phyloP scores from a whole-genome alignment of 257 asterid species.

The Linderniella brevidens region DNA sequence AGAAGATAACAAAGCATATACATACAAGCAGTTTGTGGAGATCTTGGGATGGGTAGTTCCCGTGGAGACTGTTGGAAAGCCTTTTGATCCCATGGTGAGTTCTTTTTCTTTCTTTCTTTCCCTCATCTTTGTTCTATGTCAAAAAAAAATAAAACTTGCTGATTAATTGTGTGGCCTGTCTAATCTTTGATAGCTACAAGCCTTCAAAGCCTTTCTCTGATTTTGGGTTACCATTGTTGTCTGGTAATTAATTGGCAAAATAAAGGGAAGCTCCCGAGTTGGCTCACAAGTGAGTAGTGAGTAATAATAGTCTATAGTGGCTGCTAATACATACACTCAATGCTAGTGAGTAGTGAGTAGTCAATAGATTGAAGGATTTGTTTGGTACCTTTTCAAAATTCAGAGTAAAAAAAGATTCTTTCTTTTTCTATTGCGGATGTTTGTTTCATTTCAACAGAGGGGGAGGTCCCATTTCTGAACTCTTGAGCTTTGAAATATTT shows the following conservation, averaged over 20 bases:
- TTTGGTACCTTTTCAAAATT: too few species aligned
- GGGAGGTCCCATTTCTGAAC: too few species aligned
- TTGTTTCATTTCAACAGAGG: too few species aligned
- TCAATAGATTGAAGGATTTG: too few species aligned
- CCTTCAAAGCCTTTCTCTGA: constrained; percentile 9
- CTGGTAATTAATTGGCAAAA: constrained; percentile 30
- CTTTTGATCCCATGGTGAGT: constrained; percentile 72
- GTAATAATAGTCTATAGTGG: neutral
- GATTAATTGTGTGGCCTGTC: neutral
- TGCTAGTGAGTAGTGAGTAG: constrained; percentile 16
- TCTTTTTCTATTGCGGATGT: too few species aligned
- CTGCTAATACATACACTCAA: constrained; percentile 11
- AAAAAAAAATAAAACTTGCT: neutral
- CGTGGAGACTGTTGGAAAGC: constrained; percentile 51
- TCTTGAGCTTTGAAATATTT: too few species aligned
- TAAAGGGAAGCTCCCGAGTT: constrained; percentile 65
- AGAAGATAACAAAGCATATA: constrained; percentile 64
- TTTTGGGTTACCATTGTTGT: constrained; percentile 5
- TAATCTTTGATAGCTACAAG: neutral
- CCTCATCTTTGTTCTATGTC: neutral
- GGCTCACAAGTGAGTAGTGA: constrained; percentile 36
- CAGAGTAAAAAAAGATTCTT: too few species aligned
- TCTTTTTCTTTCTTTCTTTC: neutral
- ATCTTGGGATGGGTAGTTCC: constrained; percentile 48
- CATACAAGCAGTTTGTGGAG: constrained; percentile 71